These are phyloP conservation scores for Pseudogymnoascus sp. DNA, from an alignment of 2,329 filamentous ascomycete species.

Conservation along the genomic window DNA sequence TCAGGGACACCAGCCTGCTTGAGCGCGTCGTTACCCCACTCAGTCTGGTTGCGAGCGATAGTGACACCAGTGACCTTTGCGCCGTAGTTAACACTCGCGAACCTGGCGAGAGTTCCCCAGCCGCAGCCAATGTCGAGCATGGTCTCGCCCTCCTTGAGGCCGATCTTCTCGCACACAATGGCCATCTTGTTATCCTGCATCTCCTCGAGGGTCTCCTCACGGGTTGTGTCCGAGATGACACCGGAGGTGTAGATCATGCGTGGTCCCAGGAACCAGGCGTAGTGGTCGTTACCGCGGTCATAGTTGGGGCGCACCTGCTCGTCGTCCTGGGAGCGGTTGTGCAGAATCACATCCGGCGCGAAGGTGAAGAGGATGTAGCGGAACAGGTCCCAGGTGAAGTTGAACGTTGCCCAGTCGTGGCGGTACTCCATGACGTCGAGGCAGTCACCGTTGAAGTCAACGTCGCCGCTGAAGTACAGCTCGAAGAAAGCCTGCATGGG, in stretches of 20 bases:
- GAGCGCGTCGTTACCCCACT: conserved; percentile 64
- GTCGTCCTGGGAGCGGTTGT: conserved; percentile 29
- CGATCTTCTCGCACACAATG: conserved; percentile 63
- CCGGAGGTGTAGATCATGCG: conserved; percentile 33
- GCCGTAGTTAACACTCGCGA: conserved; percentile 65
- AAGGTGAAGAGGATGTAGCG: conserved; percentile 30
- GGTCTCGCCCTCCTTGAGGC: conserved; percentile 52
- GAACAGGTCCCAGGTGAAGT: conserved; percentile 30
- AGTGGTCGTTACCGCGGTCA: conserved; percentile 32
- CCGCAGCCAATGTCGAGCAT: conserved; percentile 64
- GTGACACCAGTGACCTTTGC: conserved; percentile 71
- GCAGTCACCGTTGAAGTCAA: conserved; percentile 32
- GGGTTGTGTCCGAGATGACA: conserved; percentile 28
- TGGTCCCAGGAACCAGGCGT: conserved; percentile 32
- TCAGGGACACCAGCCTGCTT: conserved; percentile 54
- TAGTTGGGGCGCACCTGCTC: conserved; percentile 32
- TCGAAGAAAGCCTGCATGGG: conserved; percentile 29
- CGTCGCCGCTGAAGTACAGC: conserved; percentile 30
- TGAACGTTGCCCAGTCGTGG: conserved; percentile 32
- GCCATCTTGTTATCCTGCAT: conserved; percentile 49
- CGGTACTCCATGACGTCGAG: conserved; percentile 32
- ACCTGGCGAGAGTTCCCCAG: conserved; percentile 65
- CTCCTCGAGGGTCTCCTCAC: conserved; percentile 31
- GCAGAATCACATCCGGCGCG: conserved; percentile 26
- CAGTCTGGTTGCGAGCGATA: conserved; percentile 64